A percentile compares a stretch with the other conserved stretches of the same genome.
These are phyloP conservation scores for Torulaspora maleeae DNA, from an alignment of 805 yeast genomes.

Conservation along the genomic window DNA sequence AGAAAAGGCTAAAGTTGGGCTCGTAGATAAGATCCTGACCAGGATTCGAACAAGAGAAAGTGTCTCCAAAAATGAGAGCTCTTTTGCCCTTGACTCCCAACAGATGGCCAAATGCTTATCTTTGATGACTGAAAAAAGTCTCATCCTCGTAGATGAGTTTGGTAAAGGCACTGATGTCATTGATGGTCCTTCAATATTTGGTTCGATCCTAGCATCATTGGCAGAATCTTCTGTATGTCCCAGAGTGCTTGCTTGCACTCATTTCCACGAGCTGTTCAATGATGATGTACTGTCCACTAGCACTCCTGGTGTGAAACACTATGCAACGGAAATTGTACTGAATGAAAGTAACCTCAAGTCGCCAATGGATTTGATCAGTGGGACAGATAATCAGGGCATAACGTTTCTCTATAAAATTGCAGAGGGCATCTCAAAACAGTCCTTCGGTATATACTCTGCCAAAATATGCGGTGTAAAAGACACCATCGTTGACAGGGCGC, in stretches of 20 bases:
- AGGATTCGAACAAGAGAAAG: conserved; percentile 43
- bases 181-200: conserved; percentile 45
- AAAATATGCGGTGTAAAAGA: conserved; percentile 35
- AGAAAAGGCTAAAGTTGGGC: conserved; percentile 40
- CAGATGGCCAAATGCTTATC: conserved; percentile 43
- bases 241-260: conserved; percentile 39
- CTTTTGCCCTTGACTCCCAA: conserved; percentile 47
- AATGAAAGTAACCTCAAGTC: conserved; percentile 1
- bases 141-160: conserved; percentile 49
- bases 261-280: conserved; percentile 41
- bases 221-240: conserved; percentile 18
- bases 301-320: conserved; percentile 28
- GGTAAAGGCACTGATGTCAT: conserved; percentile 49
- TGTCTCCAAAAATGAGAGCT: conserved; percentile 40
- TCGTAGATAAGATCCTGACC: conserved; percentile 45
- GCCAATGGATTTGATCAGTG: background rate
- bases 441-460: conserved; percentile 43
- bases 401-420: conserved; percentile 36
- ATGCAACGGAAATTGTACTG: conserved; percentile 36
- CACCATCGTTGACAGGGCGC: conserved; percentile 35
- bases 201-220: conserved; percentile 35
- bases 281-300: conserved; percentile 21
- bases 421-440: conserved; percentile 33
- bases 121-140: conserved; percentile 38
- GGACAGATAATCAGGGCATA: conserved; percentile 16